Conservation (phyloP, 345 rosid genomes). For the Lumnitzera racemosa region DNA sequence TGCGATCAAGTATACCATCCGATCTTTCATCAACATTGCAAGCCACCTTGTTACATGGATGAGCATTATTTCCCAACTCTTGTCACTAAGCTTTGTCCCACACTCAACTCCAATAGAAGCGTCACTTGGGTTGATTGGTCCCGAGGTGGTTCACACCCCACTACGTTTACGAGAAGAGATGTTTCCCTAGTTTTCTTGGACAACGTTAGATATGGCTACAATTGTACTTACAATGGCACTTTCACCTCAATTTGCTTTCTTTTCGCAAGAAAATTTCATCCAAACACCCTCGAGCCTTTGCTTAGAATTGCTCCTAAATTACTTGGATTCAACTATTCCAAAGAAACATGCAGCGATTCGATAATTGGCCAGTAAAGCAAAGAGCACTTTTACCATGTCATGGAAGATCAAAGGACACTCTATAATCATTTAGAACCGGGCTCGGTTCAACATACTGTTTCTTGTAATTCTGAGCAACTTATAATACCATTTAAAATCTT, state of each 20-base stretch:
- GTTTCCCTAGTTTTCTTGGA: constrained; percentile 47
- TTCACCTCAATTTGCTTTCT: constrained; percentile 44
- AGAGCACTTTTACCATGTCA: too few relatives aligned
- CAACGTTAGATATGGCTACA: constrained; percentile 38
- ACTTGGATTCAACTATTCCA: constrained; percentile 18
- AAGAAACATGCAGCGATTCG: neutral
- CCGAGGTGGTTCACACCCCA: constrained; percentile 67
- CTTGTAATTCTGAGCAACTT: too few relatives aligned
- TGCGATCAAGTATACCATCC: constrained; percentile 52
- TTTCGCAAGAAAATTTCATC: constrained; percentile 77
- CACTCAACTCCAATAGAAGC: constrained; percentile 52
- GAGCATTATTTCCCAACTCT: constrained; percentile 83
- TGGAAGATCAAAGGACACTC: too few relatives aligned
- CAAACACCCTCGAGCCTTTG: constrained; percentile 47
- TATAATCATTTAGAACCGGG: too few relatives aligned
- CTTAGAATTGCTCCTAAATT: constrained; percentile 41
- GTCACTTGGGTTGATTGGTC: constrained; percentile 89
- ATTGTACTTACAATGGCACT: constrained; percentile 49
- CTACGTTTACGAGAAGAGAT: constrained; percentile 29
- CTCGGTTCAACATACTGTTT: too few relatives aligned
- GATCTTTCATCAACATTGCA: constrained; percentile 47
- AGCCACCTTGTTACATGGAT: constrained; percentile 50
- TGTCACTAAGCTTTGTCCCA: constrained; percentile 23
- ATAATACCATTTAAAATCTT: too few relatives aligned
- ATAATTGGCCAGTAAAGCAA: too few relatives aligned